Evolutionary conservation across 441 rosid species (phyloP).

Genomic region (Capsella rubella): DNA sequence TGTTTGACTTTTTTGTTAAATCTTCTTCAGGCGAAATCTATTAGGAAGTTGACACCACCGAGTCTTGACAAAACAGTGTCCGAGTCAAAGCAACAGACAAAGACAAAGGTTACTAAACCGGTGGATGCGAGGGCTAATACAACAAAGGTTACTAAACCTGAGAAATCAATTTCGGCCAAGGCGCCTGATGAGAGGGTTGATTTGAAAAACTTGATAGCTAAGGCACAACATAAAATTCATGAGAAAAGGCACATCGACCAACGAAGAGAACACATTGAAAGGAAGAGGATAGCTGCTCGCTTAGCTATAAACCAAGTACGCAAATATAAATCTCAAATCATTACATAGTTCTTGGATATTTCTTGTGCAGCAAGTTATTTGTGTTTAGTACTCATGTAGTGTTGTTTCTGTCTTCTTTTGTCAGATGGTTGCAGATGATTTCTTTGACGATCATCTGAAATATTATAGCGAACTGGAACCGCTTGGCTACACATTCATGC

Average conservation of each 20-base stretch:
- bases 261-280: not conserved
- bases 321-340: not conserved
- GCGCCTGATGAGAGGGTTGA: not conserved
- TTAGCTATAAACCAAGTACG: conserved; percentile 16
- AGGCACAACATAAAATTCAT: conserved; percentile 13
- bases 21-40: not conserved
- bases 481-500: conserved; percentile 11
- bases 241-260: conserved; percentile 2
- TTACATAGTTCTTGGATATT: not conserved
- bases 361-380: not conserved
- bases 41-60: not conserved
- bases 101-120: not conserved
- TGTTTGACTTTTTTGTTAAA: too few species aligned
- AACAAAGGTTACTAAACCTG: not conserved
- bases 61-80: not conserved
- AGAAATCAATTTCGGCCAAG: not conserved
- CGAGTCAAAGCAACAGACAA: not conserved
- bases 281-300: conserved; percentile 17
- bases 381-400: not conserved
- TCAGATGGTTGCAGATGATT: not conserved
- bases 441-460: not conserved
- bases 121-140: not conserved
- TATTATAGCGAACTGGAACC: conserved; percentile 3
- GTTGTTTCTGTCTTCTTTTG: not conserved
- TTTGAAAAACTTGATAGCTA: conserved; percentile 15